Conservation (phyloP, 2,329 filamentous ascomycete species). For the Calonectria pseudoreteaudii region DNA sequence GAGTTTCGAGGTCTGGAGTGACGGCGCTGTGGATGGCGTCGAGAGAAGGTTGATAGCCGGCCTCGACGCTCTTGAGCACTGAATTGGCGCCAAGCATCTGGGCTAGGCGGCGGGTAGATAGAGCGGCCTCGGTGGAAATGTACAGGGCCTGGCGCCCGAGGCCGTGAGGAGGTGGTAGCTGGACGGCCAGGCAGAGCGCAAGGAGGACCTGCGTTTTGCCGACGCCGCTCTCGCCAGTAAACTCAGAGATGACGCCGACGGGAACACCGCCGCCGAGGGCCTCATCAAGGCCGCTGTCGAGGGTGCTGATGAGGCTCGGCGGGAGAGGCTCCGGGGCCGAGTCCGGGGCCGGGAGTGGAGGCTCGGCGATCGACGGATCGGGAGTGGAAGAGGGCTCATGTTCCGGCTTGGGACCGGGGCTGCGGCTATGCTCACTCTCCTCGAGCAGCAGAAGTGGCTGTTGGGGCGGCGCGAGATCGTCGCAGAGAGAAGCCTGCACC, state of each 20-base stretch:
- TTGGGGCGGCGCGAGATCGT: conserved; percentile 59
- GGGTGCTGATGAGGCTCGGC: conserved; percentile 74
- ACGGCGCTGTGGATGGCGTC: conserved; percentile 83
- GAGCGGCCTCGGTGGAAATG: conserved; percentile 89
- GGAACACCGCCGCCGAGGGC: conserved; percentile 83
- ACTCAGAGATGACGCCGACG: conserved; percentile 84
- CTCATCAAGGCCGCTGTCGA: conserved; percentile 79
- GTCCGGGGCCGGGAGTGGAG: conserved; percentile 6
- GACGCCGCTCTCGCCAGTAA: conserved; percentile 92
- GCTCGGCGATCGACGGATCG: not conserved
- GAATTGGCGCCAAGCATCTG: conserved; percentile 82
- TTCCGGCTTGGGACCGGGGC: conserved; percentile 1
- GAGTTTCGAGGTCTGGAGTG: conserved; percentile 90
- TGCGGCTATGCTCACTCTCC: not conserved
- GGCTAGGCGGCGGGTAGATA: conserved; percentile 83
- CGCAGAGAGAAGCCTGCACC: conserved; percentile 75
- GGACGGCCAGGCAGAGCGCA: conserved; percentile 83
- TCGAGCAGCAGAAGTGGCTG: conserved; percentile 39
- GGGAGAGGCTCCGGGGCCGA: conserved; percentile 4
- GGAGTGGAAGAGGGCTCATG: conserved; percentile 1
- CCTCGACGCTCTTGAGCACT: conserved; percentile 56
- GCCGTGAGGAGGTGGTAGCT: conserved; percentile 80
- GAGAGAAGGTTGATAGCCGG: conserved; percentile 67
- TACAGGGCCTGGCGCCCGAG: conserved; percentile 84
- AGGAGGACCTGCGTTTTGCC: conserved; percentile 97